These are phyloP conservation scores for Boletus sensibilis DNA, from an alignment of 768 basidiomycete species.

Conservation along the genomic window DNA sequence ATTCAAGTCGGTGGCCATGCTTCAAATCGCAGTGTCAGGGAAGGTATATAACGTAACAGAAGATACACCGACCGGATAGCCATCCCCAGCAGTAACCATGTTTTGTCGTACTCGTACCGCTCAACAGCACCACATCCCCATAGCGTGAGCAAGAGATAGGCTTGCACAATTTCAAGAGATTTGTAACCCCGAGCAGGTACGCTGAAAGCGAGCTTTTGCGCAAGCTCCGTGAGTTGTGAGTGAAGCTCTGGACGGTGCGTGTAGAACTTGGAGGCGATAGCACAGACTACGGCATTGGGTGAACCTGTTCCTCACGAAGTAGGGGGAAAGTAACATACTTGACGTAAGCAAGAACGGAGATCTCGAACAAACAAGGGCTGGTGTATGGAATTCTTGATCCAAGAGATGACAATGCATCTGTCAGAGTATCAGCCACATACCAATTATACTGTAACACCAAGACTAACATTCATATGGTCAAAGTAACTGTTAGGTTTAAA, in stretches of 20 bases:
- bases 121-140: conserved; percentile 97
- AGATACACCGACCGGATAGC: conserved; percentile 58
- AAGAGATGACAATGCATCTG: conserved; percentile 81
- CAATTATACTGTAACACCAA: conserved; percentile 3
- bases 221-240: conserved; percentile 71
- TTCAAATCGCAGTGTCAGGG: conserved; percentile 30
- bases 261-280: conserved; percentile 93
- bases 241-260: conserved; percentile 79
- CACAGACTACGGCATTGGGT: conserved; percentile 63
- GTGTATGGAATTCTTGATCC: conserved; percentile 89
- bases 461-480: conserved; percentile 67
- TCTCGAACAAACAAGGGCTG: conserved; percentile 88
- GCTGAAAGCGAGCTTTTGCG: conserved; percentile 84
- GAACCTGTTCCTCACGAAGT: neutral
- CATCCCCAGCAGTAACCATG: conserved; percentile 89
- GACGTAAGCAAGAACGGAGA: conserved; percentile 95
- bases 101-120: conserved; percentile 94
- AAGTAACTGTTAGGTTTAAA: conserved; percentile 54
- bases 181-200: conserved; percentile 88
- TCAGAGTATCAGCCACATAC: conserved; percentile 8
- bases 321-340: conserved; percentile 47
- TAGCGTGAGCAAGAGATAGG: conserved; percentile 82
- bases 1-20: conserved; percentile 96
- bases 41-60: neutral
- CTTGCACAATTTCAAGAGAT: conserved; percentile 93